Evolutionary conservation across 495 filamentous ascomycete species (phyloP).

Genomic region (Astrothelium macrocarpum): DNA sequence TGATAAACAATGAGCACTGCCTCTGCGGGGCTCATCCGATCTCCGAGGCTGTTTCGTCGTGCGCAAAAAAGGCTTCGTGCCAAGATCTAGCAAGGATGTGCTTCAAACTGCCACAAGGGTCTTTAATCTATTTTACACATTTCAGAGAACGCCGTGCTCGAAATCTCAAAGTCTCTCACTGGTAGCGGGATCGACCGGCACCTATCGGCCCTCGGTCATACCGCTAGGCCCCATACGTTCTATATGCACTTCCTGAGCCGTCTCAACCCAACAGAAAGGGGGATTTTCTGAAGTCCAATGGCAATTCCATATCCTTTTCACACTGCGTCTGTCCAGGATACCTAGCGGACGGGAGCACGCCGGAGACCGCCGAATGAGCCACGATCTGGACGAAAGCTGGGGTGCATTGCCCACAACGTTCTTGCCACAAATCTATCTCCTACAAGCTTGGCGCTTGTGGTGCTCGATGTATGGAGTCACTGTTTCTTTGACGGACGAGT

Average conservation of each 20-base stretch:
- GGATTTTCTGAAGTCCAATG: background rate
- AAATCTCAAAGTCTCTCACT: background rate
- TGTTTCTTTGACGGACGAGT: too few species aligned
- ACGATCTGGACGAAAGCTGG: background rate
- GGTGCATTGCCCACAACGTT: background rate
- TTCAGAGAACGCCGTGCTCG: too few species aligned
- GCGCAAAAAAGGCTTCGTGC: too few species aligned
- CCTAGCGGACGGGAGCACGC: background rate
- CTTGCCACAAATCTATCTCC: background rate
- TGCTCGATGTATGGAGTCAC: too few species aligned
- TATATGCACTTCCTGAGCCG: too few species aligned
- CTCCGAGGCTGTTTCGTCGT: background rate
- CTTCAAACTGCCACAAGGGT: too few species aligned
- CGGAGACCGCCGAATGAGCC: background rate
- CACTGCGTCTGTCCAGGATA: background rate
- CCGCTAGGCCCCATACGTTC: background rate
- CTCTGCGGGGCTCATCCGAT: background rate
- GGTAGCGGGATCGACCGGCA: background rate
- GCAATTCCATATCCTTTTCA: background rate
- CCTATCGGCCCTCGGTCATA: background rate
- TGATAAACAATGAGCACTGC: background rate
- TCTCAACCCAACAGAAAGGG: background rate
- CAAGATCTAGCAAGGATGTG: too few species aligned
- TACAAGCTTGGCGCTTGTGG: too few species aligned
- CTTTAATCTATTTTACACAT: too few species aligned